Conservation (phyloP, 2,329 filamentous ascomycete genomes). For the Colletotrichum sp. region DNA sequence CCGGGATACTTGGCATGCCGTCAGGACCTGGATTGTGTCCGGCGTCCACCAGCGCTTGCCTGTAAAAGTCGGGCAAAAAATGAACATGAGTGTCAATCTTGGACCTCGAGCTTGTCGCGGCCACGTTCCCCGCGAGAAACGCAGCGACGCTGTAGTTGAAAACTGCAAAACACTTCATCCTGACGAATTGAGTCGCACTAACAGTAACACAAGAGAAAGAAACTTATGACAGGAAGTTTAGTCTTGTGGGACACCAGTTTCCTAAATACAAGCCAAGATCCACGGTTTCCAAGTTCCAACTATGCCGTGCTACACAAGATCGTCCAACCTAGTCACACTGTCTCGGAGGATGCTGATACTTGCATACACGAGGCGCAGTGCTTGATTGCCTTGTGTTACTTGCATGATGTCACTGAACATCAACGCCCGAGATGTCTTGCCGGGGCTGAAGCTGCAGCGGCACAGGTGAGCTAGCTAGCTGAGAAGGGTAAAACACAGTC, state of each 20-base stretch:
- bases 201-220: neutral
- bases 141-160: fast-evolving
- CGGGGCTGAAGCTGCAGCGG: neutral
- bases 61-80: constrained; percentile 28
- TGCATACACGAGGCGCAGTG: neutral
- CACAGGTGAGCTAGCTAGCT: neutral
- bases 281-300: fast-evolving
- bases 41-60: constrained; percentile 23
- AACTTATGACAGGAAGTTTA: fast-evolving
- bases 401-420: neutral
- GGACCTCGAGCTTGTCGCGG: neutral
- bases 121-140: neutral
- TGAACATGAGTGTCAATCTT: constrained; percentile 29
- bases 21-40: constrained; percentile 27
- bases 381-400: neutral
- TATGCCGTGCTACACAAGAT: neutral
- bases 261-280: neutral
- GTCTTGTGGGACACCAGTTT: neutral
- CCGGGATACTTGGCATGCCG: constrained; percentile 28
- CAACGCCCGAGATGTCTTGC: neutral
- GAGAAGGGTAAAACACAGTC: neutral
- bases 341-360: neutral
- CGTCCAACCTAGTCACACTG: fast-evolving
- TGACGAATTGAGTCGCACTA: neutral
- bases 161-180: neutral